A percentile compares a stretch with the other conserved stretches of the same genome.
Conservation (phyloP, 2,329 filamentous ascomycete genomes). For the Pyrenophora graminea region DNA sequence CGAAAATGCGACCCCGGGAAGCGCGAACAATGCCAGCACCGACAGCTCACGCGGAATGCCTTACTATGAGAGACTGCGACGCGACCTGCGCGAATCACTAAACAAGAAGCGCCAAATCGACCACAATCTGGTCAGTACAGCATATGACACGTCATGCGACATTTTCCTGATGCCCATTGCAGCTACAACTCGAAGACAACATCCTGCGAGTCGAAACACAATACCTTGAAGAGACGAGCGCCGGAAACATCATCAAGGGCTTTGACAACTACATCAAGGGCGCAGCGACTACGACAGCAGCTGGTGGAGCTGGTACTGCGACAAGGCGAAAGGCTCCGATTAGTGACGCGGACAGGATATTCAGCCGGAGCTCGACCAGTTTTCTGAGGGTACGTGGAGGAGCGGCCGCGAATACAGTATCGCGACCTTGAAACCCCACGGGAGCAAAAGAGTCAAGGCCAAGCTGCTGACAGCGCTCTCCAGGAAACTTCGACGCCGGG, state of each 20-base stretch:
- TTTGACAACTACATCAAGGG: slow-evolving; percentile 99
- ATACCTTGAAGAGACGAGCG: slow-evolving; percentile 83
- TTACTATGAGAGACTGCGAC: slow-evolving; percentile 74
- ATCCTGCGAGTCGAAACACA: slow-evolving; percentile 82
- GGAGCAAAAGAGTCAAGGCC: background rate
- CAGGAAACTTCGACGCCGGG: slow-evolving; percentile 48
- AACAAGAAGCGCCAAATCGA: slow-evolving; percentile 68
- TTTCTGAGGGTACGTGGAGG: slow-evolving; percentile 41
- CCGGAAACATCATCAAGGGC: slow-evolving; percentile 94
- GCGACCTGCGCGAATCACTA: slow-evolving; percentile 68
- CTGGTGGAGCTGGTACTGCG: slow-evolving; percentile 44
- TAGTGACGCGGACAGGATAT: slow-evolving; percentile 73
- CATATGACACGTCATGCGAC: slow-evolving; percentile 3
- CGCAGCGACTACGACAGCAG: slow-evolving; percentile 61
- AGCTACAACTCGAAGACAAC: slow-evolving; percentile 72
- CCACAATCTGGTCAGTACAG: slow-evolving; percentile 58
- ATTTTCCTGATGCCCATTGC: slow-evolving; percentile 20
- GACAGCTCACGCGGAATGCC: slow-evolving; percentile 59
- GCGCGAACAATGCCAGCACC: slow-evolving; percentile 41
- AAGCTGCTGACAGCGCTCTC: slow-evolving; percentile 18
- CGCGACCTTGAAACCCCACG: background rate
- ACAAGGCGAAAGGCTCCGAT: slow-evolving; percentile 66
- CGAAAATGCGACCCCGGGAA: slow-evolving; percentile 52
- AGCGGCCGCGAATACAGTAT: background rate
- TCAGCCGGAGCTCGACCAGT: slow-evolving; percentile 55